A percentile compares a stretch with the other conserved stretches of the same genome.
phyloP scores from a whole-genome alignment of 169 alveolate genomes.

The Eimeria zaria region DNA sequence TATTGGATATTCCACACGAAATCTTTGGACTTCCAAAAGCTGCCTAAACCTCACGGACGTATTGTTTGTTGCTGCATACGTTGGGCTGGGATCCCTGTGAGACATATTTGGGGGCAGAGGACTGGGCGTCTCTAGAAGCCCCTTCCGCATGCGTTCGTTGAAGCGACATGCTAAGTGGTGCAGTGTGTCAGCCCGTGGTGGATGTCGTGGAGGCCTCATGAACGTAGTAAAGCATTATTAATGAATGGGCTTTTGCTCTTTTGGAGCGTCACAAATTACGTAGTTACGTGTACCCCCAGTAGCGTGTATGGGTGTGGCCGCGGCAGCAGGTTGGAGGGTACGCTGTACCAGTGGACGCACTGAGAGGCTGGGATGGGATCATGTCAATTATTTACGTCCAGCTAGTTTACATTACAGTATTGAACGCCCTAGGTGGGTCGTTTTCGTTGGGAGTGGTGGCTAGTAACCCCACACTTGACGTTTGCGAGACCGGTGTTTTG shows the following conservation, averaged over 20 bases:
- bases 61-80: not conserved
- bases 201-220: not conserved
- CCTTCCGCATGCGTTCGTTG: not conserved
- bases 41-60: no score
- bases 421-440: not conserved
- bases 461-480: not conserved
- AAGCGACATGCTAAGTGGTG: not conserved
- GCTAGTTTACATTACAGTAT: not conserved
- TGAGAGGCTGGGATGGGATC: not conserved
- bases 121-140: not conserved
- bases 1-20: no score
- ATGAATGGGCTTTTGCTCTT: not conserved
- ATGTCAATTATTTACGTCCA: not conserved
- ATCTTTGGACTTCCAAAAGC: no score
- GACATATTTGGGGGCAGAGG: not conserved
- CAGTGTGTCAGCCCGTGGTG: not conserved
- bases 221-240: no score
- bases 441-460: not conserved
- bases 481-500: not conserved
- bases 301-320: not conserved
- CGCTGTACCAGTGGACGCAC: not conserved
- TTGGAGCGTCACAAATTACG: not conserved
- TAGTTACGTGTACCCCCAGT: not conserved
- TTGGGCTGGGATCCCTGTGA: not conserved
- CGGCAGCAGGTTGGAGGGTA: no score